Base-by-base conservation (phyloP, 2,329 filamentous ascomycete species). In the Diaporthe vexans region DNA sequence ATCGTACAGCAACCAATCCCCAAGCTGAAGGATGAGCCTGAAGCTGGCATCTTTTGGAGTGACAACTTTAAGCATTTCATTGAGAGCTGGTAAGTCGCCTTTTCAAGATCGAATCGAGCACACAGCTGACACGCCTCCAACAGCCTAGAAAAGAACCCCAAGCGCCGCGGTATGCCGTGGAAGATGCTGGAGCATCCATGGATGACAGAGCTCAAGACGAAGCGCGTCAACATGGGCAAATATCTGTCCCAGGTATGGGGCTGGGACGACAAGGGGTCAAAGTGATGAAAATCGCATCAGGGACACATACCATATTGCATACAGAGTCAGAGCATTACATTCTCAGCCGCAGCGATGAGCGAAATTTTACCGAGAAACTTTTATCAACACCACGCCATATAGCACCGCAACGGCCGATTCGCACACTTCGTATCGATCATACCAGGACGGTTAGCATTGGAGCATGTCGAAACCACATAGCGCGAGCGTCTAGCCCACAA, bases 31-130 rank as follows among this genome's bases (percentile, higher is more conserved):
- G 97, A 99, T 78, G 97, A 99, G 84, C 94, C 94, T 0, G 92
- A 95, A 43, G 94, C 94, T 78, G 92, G 93, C 74, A 97, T 99
- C 78, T 93, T 93, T 81, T 99, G 97, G 97, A 97, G 94, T 79
- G 94, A 97, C 79, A 97, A 94, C 81, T 98, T 99, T 85, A 99
- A 99, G 84, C 98, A 98, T 83, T 99, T 99, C 80, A 98, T 99
- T 79, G 95, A 98, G 85, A 98, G 95, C 91, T 98, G 97, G 96
- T 98, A 90, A 82, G 94, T 92, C 13, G 8, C 24, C n/a, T 37
- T 5, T 1, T 40, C 17, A 56, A 29, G 35, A 54, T 59, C 19
- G 26, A 59, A 21, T 7, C 4, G 46, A 52, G 15, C 57, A 43
- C 59, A 9, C 54, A 46, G 67, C 73, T 78, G 46, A 78, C 77